phyloP scores from a whole-genome alignment of 108 stramenopile species.

The Nannochloropsis salina region DNA sequence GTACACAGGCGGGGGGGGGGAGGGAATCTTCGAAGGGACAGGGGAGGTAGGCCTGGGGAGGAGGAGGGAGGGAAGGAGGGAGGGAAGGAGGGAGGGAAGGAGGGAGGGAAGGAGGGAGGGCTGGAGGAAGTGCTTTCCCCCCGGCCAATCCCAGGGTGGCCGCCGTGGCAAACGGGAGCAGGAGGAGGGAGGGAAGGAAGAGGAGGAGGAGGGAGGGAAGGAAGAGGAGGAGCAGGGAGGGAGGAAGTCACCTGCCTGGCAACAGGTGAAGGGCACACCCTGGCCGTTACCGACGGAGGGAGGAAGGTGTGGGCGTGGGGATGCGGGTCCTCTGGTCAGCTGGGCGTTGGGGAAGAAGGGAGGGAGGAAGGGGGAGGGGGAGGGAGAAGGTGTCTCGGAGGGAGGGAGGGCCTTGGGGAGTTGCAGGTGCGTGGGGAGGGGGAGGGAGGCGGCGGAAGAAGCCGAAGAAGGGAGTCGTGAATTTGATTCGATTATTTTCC shows the following conservation, averaged over 20 bases:
- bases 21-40: too few species aligned
- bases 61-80: too few species aligned
- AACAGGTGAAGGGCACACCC: constrained; percentile 8
- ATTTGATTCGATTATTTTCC: not conserved
- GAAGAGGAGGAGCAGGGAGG: not conserved
- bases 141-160: constrained; percentile 16
- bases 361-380: not conserved
- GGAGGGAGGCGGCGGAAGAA: too few species aligned
- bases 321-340: not conserved
- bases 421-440: not conserved
- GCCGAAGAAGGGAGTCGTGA: not conserved
- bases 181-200: too few species aligned
- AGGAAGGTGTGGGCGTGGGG: constrained; percentile 13
- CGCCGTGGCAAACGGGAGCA: too few species aligned
- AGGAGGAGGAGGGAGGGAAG: not conserved
- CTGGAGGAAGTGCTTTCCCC: not conserved
- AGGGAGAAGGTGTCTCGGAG: not conserved
- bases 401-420: constrained; percentile 4
- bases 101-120: not conserved
- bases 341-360: not conserved
- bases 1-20: too few species aligned
- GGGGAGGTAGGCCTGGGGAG: too few species aligned
- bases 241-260: not conserved
- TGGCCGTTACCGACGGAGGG: not conserved
- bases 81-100: too few species aligned